Base-by-base conservation (phyloP, 345 rosid species). In the Adansonia digitata region DNA sequence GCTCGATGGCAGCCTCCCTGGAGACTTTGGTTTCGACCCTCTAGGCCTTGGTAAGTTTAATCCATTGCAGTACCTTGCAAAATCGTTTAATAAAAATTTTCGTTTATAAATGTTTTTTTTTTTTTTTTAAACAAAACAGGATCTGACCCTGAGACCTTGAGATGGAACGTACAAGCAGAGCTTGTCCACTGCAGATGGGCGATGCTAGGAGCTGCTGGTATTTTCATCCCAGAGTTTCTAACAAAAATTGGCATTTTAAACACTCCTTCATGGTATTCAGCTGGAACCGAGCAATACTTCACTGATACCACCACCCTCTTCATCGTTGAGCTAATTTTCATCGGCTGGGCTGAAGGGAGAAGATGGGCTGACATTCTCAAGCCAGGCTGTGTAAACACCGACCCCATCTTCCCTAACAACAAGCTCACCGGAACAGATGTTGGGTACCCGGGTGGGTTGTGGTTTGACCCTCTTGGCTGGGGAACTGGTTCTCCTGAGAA, bases 381-480 rank as follows among this genome's bases (percentile, higher is more conserved):
- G 82, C 98, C 99, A 35, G 96, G 99, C 12, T 86, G 93, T 45
- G 99, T 95, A 4, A 95, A 95, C 87, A 92, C 98, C 1, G 98
- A 95, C 82, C 98, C 98, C 4, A 80, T 95, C 65, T 95, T 95
- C 92, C 95, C 99, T 27, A 87, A 95, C 94, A 92, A 92, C 88
- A 95, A 92, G 84, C 90, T 95, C 71, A 92, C 97, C 0, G 97
- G 99, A 0, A 94, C 94, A 0, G 99, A 95, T 27, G 99, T 95
- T 14, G 99, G 97, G 22, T 95, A 92, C 90, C 99, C 99, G 0
- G 98, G 98, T 17, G 96, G 99, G 68, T 85, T 95, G 4, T 92
- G 98, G 99, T 95, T 92, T 26, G 99, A 95, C 85, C 99, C 98
- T 1, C 84, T 95, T 53, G 99, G 99, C 5, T 94, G 97, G 95